Conservation (phyloP, 768 basidiomycete genomes). For the Trametes maxima region DNA sequence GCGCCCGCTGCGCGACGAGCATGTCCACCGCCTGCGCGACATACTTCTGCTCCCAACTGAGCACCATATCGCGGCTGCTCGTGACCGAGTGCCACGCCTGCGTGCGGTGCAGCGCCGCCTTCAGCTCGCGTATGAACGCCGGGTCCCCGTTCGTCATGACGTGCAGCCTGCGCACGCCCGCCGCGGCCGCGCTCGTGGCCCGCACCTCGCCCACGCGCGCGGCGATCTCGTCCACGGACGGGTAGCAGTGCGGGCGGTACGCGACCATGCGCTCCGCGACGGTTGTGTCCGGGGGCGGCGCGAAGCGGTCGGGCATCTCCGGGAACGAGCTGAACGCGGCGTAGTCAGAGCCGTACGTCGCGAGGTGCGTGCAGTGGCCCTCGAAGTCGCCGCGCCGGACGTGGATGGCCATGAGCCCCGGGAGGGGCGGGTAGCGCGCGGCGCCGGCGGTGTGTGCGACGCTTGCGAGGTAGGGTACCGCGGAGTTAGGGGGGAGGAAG, state of each 20-base stretch:
- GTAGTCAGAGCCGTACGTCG: constrained; percentile 42
- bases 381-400: constrained; percentile 59
- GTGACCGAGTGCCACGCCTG: constrained; percentile 14
- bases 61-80: constrained; percentile 43
- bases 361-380: constrained; percentile 48
- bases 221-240: constrained; percentile 52
- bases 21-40: constrained; percentile 54
- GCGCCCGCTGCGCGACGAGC: constrained; percentile 47
- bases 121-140: constrained; percentile 51
- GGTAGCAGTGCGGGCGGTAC: constrained; percentile 55
- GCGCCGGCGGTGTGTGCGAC: constrained; percentile 6
- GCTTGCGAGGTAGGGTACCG: constrained; percentile 4
- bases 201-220: constrained; percentile 39
- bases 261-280: constrained; percentile 30
- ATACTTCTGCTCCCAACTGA: constrained; percentile 46
- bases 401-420: constrained; percentile 59
- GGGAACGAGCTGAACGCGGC: constrained; percentile 60
- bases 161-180: constrained; percentile 50
- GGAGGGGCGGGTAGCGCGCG: constrained; percentile 37
- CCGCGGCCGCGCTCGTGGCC: constrained; percentile 19
- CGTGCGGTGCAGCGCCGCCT: constrained; percentile 36
- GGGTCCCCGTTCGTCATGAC: constrained; percentile 64
- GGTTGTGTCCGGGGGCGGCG: constrained; percentile 24
- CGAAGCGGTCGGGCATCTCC: constrained; percentile 50
- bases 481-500: constrained; percentile 14